Evolutionary conservation across 768 basidiomycete genomes (phyloP).

Genomic region (Calvatia gigantea): DNA sequence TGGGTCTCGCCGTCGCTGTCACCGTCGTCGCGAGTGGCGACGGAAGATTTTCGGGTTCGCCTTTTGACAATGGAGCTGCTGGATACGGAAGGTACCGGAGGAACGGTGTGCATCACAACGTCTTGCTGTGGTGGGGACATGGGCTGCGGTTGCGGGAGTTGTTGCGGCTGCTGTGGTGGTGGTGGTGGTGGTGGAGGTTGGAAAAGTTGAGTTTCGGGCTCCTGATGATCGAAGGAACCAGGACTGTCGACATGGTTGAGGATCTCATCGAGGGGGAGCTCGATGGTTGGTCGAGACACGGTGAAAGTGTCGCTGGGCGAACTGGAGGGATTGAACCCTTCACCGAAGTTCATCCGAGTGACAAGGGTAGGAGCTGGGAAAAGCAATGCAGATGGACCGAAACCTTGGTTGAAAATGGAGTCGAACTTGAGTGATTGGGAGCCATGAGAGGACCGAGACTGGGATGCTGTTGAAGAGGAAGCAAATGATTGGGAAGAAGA

Average conservation of each 20-base stretch:
- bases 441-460: conserved; percentile 1
- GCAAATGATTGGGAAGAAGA: conserved; percentile 22
- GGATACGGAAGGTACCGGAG: conserved; percentile 13
- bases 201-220: conserved; percentile 4
- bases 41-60: conserved; percentile 18
- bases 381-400: conserved; percentile 75
- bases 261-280: conserved; percentile 82
- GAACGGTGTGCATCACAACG: conserved; percentile 25
- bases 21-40: conserved; percentile 29
- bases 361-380: conserved; percentile 65
- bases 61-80: conserved; percentile 12
- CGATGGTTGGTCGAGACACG: conserved; percentile 77
- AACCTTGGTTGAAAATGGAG: conserved; percentile 67
- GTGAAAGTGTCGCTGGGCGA: conserved; percentile 49
- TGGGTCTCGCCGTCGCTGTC: conserved; percentile 34
- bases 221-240: conserved; percentile 18
- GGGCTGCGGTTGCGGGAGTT: conserved; percentile 15
- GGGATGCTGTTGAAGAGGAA: conserved; percentile 13
- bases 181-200: conserved; percentile 9
- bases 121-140: conserved; percentile 19
- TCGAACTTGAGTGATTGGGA: conserved; percentile 62
- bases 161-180: conserved; percentile 19
- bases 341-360: conserved; percentile 72
- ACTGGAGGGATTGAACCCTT: conserved; percentile 52
- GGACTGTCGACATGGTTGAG: conserved; percentile 46